phyloP scores from a whole-genome alignment of 2,329 filamentous ascomycete species.

The Colletotrichum sidae region DNA sequence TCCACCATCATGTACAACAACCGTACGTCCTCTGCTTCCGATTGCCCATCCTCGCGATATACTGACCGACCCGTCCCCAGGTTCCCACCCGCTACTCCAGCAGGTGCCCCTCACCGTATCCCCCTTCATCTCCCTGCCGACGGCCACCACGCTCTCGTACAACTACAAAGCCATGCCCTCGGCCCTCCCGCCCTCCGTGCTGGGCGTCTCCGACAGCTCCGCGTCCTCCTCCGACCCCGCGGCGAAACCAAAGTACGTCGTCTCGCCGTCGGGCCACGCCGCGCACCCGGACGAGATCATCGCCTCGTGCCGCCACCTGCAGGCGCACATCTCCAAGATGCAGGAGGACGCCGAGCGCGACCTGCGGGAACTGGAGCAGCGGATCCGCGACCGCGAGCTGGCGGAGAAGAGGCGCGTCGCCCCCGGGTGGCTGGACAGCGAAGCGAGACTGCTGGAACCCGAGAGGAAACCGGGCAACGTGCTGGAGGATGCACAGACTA shows the following conservation, averaged over 20 bases:
- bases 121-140: slow-evolving; percentile 91
- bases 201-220: slow-evolving; percentile 58
- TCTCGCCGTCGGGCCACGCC: slow-evolving; percentile 81
- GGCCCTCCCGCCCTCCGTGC: slow-evolving; percentile 80
- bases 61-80: slow-evolving; percentile 52
- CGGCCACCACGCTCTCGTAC: slow-evolving; percentile 91
- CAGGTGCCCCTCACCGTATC: slow-evolving; percentile 95
- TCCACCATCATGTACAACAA: slow-evolving; percentile 42
- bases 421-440: slow-evolving; percentile 84
- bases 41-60: not conserved
- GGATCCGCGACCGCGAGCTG: slow-evolving; percentile 72
- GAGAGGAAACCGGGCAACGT: slow-evolving; percentile 56
- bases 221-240: slow-evolving; percentile 46
- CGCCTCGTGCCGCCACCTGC: slow-evolving; percentile 81
- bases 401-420: slow-evolving; percentile 84
- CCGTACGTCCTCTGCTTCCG: slow-evolving; percentile 42
- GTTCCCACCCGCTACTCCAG: slow-evolving; percentile 86
- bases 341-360: slow-evolving; percentile 75
- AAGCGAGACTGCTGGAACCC: slow-evolving; percentile 76
- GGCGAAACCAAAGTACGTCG: slow-evolving; percentile 75
- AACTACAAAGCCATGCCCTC: slow-evolving; percentile 93
- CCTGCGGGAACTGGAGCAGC: slow-evolving; percentile 77
- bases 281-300: slow-evolving; percentile 90
- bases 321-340: slow-evolving; percentile 78
- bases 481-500: slow-evolving; percentile 34